phyloP scores from a whole-genome alignment of 1,139 yeast species.

The Pichia sp. region DNA sequence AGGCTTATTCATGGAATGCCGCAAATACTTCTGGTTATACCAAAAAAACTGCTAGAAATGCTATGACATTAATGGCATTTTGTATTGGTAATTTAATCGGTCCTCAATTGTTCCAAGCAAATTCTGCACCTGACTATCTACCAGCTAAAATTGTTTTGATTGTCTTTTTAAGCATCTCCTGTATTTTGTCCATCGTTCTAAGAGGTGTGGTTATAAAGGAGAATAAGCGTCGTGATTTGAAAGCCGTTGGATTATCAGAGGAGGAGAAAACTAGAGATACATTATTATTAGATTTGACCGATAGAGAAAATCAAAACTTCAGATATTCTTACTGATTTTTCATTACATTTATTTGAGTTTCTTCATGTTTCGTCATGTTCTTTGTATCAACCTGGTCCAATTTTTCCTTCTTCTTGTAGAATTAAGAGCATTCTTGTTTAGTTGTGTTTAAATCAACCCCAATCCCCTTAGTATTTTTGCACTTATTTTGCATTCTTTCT shows the following conservation, averaged over 20 bases:
- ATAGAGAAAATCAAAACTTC: slow-evolving; percentile 33
- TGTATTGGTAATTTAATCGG: slow-evolving; percentile 55
- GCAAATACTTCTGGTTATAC: slow-evolving; percentile 56
- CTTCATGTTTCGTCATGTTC: too few species aligned
- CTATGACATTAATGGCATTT: slow-evolving; percentile 47
- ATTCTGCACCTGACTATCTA: slow-evolving; percentile 37
- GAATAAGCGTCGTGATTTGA: slow-evolving; percentile 37
- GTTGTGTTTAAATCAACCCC: too few species aligned
- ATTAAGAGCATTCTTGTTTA: too few species aligned
- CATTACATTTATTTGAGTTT: too few species aligned
- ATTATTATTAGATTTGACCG: slow-evolving; percentile 34
- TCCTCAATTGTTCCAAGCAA: slow-evolving; percentile 39
- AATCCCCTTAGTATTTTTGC: too few species aligned
- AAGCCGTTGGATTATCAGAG: slow-evolving; percentile 14
- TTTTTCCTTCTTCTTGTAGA: too few species aligned
- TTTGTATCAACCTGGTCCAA: too few species aligned
- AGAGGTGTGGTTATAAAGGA: slow-evolving; percentile 35
- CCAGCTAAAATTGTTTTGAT: slow-evolving; percentile 36
- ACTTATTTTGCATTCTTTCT: too few species aligned
- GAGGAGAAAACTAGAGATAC: slow-evolving; percentile 25
- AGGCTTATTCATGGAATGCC: slow-evolving; percentile 39
- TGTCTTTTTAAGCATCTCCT: slow-evolving; percentile 34
- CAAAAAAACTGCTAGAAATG: slow-evolving; percentile 43
- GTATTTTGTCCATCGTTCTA: too few species aligned
- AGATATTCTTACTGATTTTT: slow-evolving; percentile 28